A percentile compares a stretch with the other conserved stretches of the same genome.
Evolutionary conservation across 2,329 filamentous ascomycete genomes (phyloP).

Genomic region (Phoma sp.): DNA sequence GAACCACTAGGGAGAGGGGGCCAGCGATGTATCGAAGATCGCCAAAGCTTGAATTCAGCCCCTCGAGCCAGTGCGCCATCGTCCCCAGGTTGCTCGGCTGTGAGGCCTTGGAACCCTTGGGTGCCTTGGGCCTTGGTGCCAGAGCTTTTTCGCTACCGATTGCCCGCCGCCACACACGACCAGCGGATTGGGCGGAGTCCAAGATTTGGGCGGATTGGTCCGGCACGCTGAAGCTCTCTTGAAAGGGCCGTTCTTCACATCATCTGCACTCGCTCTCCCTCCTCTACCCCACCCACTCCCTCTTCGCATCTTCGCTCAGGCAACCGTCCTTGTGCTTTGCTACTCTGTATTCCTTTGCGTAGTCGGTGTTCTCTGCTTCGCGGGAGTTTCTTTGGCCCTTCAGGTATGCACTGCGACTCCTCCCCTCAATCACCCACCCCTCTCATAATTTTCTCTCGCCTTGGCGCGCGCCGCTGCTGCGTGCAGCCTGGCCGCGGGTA

Average conservation of each 20-base stretch:
- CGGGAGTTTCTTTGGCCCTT: conserved; percentile 23
- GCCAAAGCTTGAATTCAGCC: conserved; percentile 46
- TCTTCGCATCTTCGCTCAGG: conserved; percentile 23
- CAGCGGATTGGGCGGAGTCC: conserved; percentile 31
- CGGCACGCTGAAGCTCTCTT: conserved; percentile 27
- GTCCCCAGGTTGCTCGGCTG: conserved; percentile 21
- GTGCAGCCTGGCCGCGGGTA: conserved; percentile 5
- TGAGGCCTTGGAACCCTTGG: not conserved
- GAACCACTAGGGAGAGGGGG: conserved; percentile 30
- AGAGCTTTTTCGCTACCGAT: conserved; percentile 29
- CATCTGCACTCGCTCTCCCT: conserved; percentile 24
- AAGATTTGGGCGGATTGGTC: conserved; percentile 26
- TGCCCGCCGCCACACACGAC: conserved; percentile 33
- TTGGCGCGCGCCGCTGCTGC: conserved; percentile 24
- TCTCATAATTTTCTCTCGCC: conserved; percentile 36
- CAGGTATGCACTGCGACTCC: conserved; percentile 3
- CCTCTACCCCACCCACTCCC: conserved; percentile 37
- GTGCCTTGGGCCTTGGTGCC: not conserved
- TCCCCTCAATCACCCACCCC: not conserved
- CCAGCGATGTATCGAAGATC: conserved; percentile 34
- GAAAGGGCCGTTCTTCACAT: conserved; percentile 30
- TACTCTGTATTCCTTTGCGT: conserved; percentile 41
- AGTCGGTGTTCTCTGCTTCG: conserved; percentile 33
- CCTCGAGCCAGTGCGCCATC: conserved; percentile 23
- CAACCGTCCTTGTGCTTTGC: conserved; percentile 20